These are phyloP conservation scores for Botryotinia convoluta DNA, from an alignment of 2,329 filamentous ascomycete genomes.

Conservation along the genomic window DNA sequence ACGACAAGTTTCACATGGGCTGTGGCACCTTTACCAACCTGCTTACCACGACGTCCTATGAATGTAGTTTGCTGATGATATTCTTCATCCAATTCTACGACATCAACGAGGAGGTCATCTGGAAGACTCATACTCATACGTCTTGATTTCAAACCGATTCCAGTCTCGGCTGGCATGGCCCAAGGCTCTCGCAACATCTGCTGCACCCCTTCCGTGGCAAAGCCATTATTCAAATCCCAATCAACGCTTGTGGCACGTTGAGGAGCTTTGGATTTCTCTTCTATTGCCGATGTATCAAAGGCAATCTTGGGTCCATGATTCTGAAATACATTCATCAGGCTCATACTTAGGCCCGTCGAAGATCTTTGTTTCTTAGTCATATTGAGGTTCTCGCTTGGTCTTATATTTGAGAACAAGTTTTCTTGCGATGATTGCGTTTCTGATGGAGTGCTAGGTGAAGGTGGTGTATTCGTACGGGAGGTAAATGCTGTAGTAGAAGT, in stretches of 20 bases:
- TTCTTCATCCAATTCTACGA: constrained; percentile 65
- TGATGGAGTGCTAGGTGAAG: constrained; percentile 47
- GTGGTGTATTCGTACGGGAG: constrained; percentile 35
- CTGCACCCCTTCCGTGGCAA: constrained; percentile 28
- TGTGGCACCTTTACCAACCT: constrained; percentile 77
- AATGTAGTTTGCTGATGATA: constrained; percentile 70
- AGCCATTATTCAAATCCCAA: constrained; percentile 19
- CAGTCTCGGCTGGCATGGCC: constrained; percentile 63
- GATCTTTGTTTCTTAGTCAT: constrained; percentile 49
- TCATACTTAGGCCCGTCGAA: constrained; percentile 30
- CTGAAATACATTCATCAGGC: constrained; percentile 29
- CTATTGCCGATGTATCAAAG: constrained; percentile 24
- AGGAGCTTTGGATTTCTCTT: constrained; percentile 3
- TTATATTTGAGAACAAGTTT: background rate
- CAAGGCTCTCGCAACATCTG: constrained; percentile 47
- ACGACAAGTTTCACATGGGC: constrained; percentile 80
- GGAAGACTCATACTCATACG: constrained; percentile 71
- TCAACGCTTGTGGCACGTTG: constrained; percentile 34
- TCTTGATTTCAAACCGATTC: constrained; percentile 75
- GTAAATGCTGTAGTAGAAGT: constrained; percentile 29
- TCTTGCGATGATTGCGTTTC: constrained; percentile 27
- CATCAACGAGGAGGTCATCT: constrained; percentile 71
- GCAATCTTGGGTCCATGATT: constrained; percentile 26
- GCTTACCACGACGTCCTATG: constrained; percentile 68
- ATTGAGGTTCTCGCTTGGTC: constrained; percentile 40